Evolutionary conservation across 805 yeast genomes (phyloP), one percentile per base, ranked within the genome.

Genomic region (Lachancea quebecensis): DNA sequence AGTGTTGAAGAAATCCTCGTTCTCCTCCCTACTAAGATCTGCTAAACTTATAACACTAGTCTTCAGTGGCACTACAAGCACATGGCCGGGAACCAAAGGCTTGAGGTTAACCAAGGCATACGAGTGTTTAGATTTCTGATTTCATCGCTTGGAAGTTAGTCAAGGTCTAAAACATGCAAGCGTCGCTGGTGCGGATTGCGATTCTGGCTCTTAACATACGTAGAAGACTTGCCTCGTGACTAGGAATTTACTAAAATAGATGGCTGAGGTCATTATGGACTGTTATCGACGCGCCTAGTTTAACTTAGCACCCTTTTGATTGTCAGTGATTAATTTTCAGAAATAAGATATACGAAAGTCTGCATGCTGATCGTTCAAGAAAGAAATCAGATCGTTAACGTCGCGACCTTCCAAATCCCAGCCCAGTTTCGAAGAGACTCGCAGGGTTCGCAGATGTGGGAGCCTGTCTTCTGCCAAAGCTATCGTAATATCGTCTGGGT

Each of bases 1-100:
- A 0, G 95, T 79, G 18, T 65, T 64, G 73, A 89, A 88, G 62
- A 82, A 85, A 62, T 93, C 99, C 2, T 71, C 62, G 3, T 80
- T 71, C 59, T 93, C 98, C 44, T 79, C 89, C 0, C 69, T 65
- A 2, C 82, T 75, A 41, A 93, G 71, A 52, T 88, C 95, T 18
- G 79, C 73, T 40, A 93, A 69, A 16, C 89, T 68, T 3, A 77
- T 67, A 12, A 82, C 62, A 12, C 41, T 88, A 0, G 71, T 69
- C 38, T 97, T 67, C n/a, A 77, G 61, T 1, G 98, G 98, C 4
- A 89, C 91, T 10, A 93, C 79, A 11, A 93, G 70, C 0, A 89
- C 91, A 68, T 93, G 99, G 1, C 99, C 99, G 0, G 96, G 93
- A 0, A 88, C 85, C 41, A 95, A 69, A 0, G 99, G 99, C 62